phyloP scores from a whole-genome alignment of 192 early-diverging fungal species.

The Chytriomyces hyalinus region DNA sequence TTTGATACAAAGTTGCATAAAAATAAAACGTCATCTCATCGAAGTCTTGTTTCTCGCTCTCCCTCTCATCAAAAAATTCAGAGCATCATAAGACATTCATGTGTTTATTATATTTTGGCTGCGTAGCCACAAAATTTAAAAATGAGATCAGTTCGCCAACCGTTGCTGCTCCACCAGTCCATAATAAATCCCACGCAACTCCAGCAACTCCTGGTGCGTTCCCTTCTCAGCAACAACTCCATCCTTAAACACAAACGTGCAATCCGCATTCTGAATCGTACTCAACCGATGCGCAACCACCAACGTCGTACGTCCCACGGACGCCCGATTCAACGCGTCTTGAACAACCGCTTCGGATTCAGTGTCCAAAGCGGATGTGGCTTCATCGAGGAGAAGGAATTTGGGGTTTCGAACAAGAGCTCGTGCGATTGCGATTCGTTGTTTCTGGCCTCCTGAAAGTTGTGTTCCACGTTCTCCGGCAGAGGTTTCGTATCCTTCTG shows the following conservation, averaged over 20 bases:
- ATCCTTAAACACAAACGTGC: slow-evolving; percentile 60
- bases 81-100: too few species aligned
- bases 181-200: slow-evolving; percentile 46
- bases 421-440: slow-evolving; percentile 53
- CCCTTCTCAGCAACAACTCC: slow-evolving; percentile 58
- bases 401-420: slow-evolving; percentile 64
- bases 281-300: slow-evolving; percentile 74
- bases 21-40: too few species aligned
- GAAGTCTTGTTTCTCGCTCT: too few species aligned
- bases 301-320: slow-evolving; percentile 67
- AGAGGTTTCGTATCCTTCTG: slow-evolving; percentile 58
- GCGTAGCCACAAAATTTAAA: not conserved
- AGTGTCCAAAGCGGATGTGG: slow-evolving; percentile 63
- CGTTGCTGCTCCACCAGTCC: slow-evolving; percentile 58
- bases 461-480: slow-evolving; percentile 51
- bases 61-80: too few species aligned
- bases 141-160: slow-evolving; percentile 25
- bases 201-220: slow-evolving; percentile 62
- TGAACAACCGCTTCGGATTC: slow-evolving; percentile 70
- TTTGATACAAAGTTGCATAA: too few species aligned
- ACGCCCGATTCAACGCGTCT: slow-evolving; percentile 60
- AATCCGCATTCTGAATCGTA: slow-evolving; percentile 67
- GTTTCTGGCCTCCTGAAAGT: slow-evolving; percentile 53
- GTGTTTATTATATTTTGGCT: too few species aligned
- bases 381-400: slow-evolving; percentile 54